Conservation (phyloP, 2,329 filamentous ascomycete species). For the Alternaria hordeiaustralica region DNA sequence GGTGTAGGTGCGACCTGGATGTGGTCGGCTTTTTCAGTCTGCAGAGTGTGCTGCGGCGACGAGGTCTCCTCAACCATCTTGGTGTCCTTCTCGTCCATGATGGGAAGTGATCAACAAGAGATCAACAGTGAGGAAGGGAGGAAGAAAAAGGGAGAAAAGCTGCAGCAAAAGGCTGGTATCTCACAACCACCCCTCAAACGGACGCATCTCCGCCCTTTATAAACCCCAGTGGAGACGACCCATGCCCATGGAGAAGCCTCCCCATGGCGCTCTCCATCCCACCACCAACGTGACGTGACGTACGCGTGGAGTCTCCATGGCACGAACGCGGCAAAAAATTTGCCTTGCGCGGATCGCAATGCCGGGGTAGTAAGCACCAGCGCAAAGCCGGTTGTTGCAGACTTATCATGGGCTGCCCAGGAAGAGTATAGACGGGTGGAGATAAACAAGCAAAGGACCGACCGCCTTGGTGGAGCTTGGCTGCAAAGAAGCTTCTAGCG, state of each 20-base stretch:
- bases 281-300: slow-evolving; percentile 18
- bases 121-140: background rate
- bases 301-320: slow-evolving; percentile 35
- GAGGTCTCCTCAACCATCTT: slow-evolving; percentile 17
- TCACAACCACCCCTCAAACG: slow-evolving; percentile 4
- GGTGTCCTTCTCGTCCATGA: slow-evolving; percentile 38
- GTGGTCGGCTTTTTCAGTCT: slow-evolving; percentile 24
- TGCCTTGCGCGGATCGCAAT: slow-evolving; percentile 17
- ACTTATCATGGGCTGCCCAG: slow-evolving; percentile 14
- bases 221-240: slow-evolving; percentile 29
- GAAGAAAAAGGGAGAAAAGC: slow-evolving; percentile 6
- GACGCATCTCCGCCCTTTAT: slow-evolving; percentile 31
- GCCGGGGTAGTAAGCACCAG: slow-evolving; percentile 16
- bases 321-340: slow-evolving; percentile 25
- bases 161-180: slow-evolving; percentile 12
- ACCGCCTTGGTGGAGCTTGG: slow-evolving; percentile 35
- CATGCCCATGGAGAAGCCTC: slow-evolving; percentile 28
- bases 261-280: slow-evolving; percentile 25
- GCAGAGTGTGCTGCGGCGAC: slow-evolving; percentile 13
- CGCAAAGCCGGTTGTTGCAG: slow-evolving; percentile 24
- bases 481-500: slow-evolving; percentile 42
- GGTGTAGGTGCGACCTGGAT: slow-evolving; percentile 29
- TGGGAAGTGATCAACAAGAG: slow-evolving; percentile 22
- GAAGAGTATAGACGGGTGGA: slow-evolving; percentile 26
- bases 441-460: slow-evolving; percentile 28